Evolutionary conservation across 2,329 filamentous ascomycete genomes (phyloP), one percentile per base, ranked within the genome.

Genomic region (Podosphaera aphanis): DNA sequence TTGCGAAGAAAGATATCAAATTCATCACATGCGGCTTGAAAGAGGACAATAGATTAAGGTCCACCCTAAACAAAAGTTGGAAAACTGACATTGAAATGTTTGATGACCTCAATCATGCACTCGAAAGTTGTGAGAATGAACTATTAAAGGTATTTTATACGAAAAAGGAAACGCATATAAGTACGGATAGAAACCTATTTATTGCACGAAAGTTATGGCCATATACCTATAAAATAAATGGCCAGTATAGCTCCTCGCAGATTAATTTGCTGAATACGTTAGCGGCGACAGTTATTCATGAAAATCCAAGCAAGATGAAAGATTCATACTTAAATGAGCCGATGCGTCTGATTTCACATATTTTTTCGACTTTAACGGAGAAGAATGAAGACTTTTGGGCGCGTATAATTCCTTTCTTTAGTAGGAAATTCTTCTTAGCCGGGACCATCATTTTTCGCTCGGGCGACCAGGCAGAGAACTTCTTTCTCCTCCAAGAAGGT

Each of bases 361-460:
- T 90, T n/a, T 95, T 98, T 64, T 80, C 90, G 57, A 82, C 84
- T 39, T 66, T 94, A 11, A 92, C 83, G 44, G 67, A 75, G 45
- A 77, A 82, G 60, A 90, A 88, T 57, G 85, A 93, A 60, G 86
- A 94, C 61, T 95, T 95, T 59, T 98, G 90, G 90, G 88, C 86
- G 61, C 74, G 74, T 1, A 78, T 77, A 0, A 74, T 74, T 3
- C 66, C 72, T 0, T 95, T 81, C 63, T 94, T 98, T 57, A 63
- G 66, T 35, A 73, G 74, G 39, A 73, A 73, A 50, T 73, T 79
- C 49, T 83, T 79, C 51, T 53, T 68, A 0, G 70, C 76, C 0
- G 84, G 83, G 2, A 77, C 77, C 0, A 67, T 83, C 2, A 65
- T 98, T 1, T 98, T 88, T 62, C 69, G 71, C 3, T 74, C 80